Base-by-base conservation (phyloP, 257 asterid genomes). In the Penstemon newberryi region DNA sequence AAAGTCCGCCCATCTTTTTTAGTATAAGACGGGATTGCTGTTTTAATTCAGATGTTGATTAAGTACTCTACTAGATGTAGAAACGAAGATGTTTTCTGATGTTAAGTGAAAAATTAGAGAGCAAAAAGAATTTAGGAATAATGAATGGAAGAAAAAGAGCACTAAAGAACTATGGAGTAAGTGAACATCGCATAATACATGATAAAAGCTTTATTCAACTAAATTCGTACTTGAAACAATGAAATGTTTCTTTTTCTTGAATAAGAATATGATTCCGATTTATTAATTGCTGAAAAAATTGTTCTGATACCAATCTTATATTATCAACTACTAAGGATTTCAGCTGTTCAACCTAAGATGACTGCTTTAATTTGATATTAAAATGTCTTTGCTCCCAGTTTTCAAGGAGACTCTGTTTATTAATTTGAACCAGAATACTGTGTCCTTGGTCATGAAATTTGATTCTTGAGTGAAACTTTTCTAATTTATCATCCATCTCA, bases 381-480 rank as follows among this genome's bases (percentile, higher is more conserved):
- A 33, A 43, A 6, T 51, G 13, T 60, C 41, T 8, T 7, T 5
- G 33, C 33, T 25, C 33, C 2, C 33, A 25, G 33, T 1, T 25
- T 25, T 25, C 33, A 25, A 25, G 33, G 33, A 25, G 2, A 25
- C 33, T 1, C 33, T 25, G 33, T 25, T 25, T 25, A 69, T 8
- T 13, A 57, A 67, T 51, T 66, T 53, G 58, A 18, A 59, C 19
- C 3, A 33, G 51, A 67, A 43, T 66, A 59, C 7, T 66, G 59
- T 66, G 13, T 36, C 36, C 62, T 37, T 7, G 36, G 36, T 12
- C 33, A 25, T 25, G 33, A 25, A 25, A 25, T 25, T 25, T 25
- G 33, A 25, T 15, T 15, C 18, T 15, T 15, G 18, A 15, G 18
- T 25, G 33, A 2, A 25, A 25, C 33, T 25, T 25, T 25, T 25